Evolutionary conservation across 345 rosid genomes (phyloP), one percentile per base, ranked within the genome.

Genomic region (Excoecaria agallocha): DNA sequence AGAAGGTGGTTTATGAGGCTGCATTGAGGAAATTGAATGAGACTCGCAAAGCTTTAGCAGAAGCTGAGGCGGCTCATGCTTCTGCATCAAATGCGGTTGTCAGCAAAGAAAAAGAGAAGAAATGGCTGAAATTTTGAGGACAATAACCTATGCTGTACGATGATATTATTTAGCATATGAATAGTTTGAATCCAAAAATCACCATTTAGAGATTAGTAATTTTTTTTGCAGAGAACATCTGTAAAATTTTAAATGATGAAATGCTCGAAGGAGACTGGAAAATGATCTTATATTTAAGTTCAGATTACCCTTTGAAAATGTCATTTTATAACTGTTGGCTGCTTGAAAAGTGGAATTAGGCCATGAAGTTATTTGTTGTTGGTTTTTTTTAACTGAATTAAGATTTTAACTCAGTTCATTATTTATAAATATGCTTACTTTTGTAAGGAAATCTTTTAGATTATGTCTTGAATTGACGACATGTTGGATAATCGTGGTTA

Each of bases 101-200:
- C 39, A 80, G 86, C 77, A 87, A 85, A 85, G 99, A 93, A 76
- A 91, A 86, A 70, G 97, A 93, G 85, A 95, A 95, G 85, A 91
- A 84, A 85, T 93, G 97, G 98, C 97, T 91, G 3, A 89, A 91
- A 86, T 93, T 95, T 80, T 93, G 84, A 86, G 49, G 24, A 11
- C 20, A 41, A 12, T 50, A 5, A 37, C 15, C 8, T 9, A 37
- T 62, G 24, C 4, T n/a, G 61, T 56, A 30, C 20, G 22, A 56
- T 22, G 35, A 56, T 20, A 19, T 39, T 22, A 67, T 67, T 8
- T 12, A 46, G 37, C 50, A 51, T 6, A 66, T 66, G 38, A 8
- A 15, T 30, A 60, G 39, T 54, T 12, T 46, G 25, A 63, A 60
- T 13, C 66, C 46, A 25, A 24, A 25, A 63, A 63, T 5, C n/a